Conservation (phyloP, 2,329 filamentous ascomycete species). For the Penicillium paneum region DNA sequence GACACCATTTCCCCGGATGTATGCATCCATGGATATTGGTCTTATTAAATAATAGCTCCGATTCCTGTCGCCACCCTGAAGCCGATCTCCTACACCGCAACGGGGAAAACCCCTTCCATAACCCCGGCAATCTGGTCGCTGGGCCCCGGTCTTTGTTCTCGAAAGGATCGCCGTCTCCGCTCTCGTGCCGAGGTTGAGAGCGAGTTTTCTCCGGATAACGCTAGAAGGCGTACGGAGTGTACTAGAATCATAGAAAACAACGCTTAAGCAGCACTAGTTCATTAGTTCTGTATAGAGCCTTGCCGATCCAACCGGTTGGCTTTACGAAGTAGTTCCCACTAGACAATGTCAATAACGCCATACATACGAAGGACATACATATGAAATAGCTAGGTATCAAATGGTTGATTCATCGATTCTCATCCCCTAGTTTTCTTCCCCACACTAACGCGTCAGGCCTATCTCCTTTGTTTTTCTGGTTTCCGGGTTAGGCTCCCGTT, state of each 20-base stretch:
- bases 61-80: background rate
- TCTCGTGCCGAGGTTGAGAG: slow-evolving; percentile 9
- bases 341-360: background rate
- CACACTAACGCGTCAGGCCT: slow-evolving; percentile 12
- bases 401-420: slow-evolving; percentile 1
- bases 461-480: slow-evolving; percentile 2
- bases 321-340: background rate
- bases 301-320: slow-evolving; percentile 1
- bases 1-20: background rate
- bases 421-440: slow-evolving; percentile 6
- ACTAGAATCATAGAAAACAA: background rate
- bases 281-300: background rate
- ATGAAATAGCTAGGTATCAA: background rate
- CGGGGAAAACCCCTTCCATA: background rate
- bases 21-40: background rate
- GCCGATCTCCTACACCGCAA: slow-evolving; percentile 5
- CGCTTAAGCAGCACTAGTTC: background rate
- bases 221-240: slow-evolving; percentile 8
- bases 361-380: background rate
- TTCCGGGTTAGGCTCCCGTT: slow-evolving; percentile 1
- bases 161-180: slow-evolving; percentile 12
- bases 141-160: slow-evolving; percentile 5
- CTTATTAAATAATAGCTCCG: background rate
- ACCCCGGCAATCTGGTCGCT: slow-evolving; percentile 12
- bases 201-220: background rate